Conservation (phyloP, 2,329 filamentous ascomycete genomes). For the Beauveria medogensis region DNA sequence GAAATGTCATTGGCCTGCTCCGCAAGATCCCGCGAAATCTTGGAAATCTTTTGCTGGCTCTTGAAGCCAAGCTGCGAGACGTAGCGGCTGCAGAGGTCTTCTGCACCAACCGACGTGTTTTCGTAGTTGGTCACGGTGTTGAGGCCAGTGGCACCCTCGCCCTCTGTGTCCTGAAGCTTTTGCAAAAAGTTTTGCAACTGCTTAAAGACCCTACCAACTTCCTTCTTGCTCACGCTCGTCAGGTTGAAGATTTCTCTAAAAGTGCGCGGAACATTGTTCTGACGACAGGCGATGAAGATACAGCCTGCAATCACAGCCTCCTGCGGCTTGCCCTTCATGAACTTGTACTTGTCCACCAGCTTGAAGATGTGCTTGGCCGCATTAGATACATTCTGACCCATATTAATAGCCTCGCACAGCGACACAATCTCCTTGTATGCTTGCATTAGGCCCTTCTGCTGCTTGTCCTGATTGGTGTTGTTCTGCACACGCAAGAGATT, state of each 20-base stretch:
- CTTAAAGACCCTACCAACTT: constrained; percentile 95
- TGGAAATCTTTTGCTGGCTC: constrained; percentile 64
- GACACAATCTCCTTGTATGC: constrained; percentile 87
- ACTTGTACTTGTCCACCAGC: constrained; percentile 82
- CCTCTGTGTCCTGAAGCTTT: constrained; percentile 55
- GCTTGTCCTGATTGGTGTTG: constrained; percentile 76
- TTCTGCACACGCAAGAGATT: constrained; percentile 80
- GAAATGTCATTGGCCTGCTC: constrained; percentile 68
- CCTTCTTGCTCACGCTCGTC: constrained; percentile 92
- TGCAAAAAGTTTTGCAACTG: constrained; percentile 80
- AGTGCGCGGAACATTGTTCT: constrained; percentile 76
- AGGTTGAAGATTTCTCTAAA: constrained; percentile 92
- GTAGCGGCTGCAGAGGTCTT: constrained; percentile 81
- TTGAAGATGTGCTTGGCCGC: constrained; percentile 94
- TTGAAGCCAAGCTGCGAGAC: constrained; percentile 74
- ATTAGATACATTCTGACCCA: constrained; percentile 74
- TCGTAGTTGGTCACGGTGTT: constrained; percentile 62
- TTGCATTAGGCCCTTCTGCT: constrained; percentile 69
- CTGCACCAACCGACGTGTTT: constrained; percentile 69
- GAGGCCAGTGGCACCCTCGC: constrained; percentile 37
- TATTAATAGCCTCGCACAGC: constrained; percentile 76
- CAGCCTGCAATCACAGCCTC: constrained; percentile 92
- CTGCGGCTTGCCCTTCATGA: constrained; percentile 91
- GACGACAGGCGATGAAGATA: constrained; percentile 95
- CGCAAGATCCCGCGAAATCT: constrained; percentile 72